phyloP scores from a whole-genome alignment of 768 basidiomycete species.

The Hygrocybe coccinea region DNA sequence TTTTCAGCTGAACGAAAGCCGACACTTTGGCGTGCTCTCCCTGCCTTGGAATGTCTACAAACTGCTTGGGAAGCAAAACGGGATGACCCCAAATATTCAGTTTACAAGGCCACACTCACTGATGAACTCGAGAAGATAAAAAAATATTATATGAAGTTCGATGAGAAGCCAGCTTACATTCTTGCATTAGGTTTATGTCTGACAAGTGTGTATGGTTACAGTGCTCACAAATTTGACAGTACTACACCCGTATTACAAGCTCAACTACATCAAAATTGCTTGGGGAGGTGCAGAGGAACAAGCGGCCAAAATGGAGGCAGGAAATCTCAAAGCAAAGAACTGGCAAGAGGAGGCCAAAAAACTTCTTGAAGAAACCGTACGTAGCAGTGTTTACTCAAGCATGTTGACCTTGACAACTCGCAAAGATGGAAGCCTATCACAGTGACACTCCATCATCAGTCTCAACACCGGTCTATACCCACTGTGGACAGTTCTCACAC shows the following conservation, averaged over 20 bases:
- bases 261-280: conserved; percentile 18
- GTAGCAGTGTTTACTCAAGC: conserved; percentile 5
- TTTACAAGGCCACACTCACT: conserved; percentile 7
- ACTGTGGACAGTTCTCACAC: not conserved
- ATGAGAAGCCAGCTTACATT: conserved; percentile 12
- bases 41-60: conserved; percentile 19
- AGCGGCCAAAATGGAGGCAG: conserved; percentile 5
- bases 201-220: not conserved
- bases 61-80: conserved; percentile 14
- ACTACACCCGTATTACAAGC: conserved; percentile 31
- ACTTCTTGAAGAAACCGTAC: conserved; percentile 7
- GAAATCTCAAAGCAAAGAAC: conserved; percentile 15
- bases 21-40: conserved; percentile 19
- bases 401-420: not conserved
- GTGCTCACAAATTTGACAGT: conserved; percentile 9
- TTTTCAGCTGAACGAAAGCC: conserved; percentile 21
- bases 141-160: conserved; percentile 12
- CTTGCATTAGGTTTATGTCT: conserved; percentile 11
- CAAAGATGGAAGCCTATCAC: conserved; percentile 13
- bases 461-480: not conserved
- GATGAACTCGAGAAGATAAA: conserved; percentile 13
- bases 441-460: not conserved
- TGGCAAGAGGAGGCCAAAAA: conserved; percentile 18
- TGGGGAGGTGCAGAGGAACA: conserved; percentile 30
- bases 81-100: not conserved